A percentile compares a stretch with the other conserved stretches of the same genome.
phyloP scores from a whole-genome alignment of 192 early-diverging fungal genomes.

The Gonapodya prolifera region DNA sequence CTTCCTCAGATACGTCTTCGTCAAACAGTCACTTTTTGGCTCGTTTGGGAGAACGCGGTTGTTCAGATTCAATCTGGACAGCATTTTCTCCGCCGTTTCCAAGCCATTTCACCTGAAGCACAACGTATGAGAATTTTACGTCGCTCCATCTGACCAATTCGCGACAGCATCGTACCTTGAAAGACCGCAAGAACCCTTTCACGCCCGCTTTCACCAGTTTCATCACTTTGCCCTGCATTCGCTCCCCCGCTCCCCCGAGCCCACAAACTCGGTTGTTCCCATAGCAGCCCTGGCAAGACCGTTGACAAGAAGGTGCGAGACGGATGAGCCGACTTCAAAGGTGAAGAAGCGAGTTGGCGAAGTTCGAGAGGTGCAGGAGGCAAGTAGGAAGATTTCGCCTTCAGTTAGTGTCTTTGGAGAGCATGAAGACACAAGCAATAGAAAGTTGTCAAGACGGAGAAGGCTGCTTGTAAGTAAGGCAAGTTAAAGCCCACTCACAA shows the following conservation, averaged over 20 bases:
- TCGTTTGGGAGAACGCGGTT: neutral
- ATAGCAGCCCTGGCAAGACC: slow-evolving; percentile 30
- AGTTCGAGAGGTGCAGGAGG: neutral
- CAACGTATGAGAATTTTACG: neutral
- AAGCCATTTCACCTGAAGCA: neutral
- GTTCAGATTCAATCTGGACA: neutral
- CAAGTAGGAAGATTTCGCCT: slow-evolving; percentile 16
- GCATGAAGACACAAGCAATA: neutral
- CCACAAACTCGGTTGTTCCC: slow-evolving; percentile 32
- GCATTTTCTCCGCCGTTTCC: neutral
- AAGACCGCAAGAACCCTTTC: slow-evolving; percentile 24
- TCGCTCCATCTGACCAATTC: too few relatives aligned
- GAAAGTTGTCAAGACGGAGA: too few relatives aligned
- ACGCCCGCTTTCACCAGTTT: slow-evolving; percentile 36
- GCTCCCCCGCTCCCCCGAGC: slow-evolving; percentile 23
- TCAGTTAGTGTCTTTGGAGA: slow-evolving; percentile 21
- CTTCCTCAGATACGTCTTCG: too few relatives aligned
- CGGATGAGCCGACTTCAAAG: slow-evolving; percentile 28
- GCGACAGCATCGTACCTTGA: too few relatives aligned
- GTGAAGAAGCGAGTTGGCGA: slow-evolving; percentile 25
- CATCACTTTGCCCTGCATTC: slow-evolving; percentile 36
- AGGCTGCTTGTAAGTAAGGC: too few relatives aligned
- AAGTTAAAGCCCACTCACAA: too few relatives aligned
- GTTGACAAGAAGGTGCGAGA: slow-evolving; percentile 34
- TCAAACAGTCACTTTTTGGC: too few relatives aligned